Percentiles rank a stretch among this genome's conserved stretches.
Evolutionary conservation across 2,329 filamentous ascomycete genomes (phyloP).

Genomic region (Aspergillus pseudoterreus): DNA sequence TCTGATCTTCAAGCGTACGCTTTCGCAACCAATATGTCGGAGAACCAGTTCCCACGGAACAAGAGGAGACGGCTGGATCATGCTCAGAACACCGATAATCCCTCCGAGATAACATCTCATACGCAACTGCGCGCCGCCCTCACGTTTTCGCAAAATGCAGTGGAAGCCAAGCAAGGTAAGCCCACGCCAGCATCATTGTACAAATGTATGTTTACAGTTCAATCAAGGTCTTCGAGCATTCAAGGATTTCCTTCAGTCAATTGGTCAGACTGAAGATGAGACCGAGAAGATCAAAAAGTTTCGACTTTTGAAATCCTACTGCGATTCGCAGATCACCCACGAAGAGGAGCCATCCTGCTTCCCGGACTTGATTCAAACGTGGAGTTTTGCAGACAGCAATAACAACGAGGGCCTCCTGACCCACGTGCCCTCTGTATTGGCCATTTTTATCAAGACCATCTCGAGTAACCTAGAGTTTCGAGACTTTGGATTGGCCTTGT

Average conservation of each 20-base stretch:
- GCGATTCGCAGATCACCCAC: slow-evolving; percentile 52
- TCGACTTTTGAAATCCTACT: slow-evolving; percentile 44
- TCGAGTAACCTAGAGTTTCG: slow-evolving; percentile 71
- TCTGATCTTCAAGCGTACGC: slow-evolving; percentile 11
- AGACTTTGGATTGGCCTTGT: slow-evolving; percentile 71
- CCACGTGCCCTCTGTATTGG: slow-evolving; percentile 73
- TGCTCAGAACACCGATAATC: slow-evolving; percentile 12
- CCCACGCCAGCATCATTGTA: slow-evolving; percentile 17
- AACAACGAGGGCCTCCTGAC: slow-evolving; percentile 80
- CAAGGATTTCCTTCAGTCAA: slow-evolving; percentile 42
- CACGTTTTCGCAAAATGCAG: slow-evolving; percentile 65
- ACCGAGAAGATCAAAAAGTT: slow-evolving; percentile 37
- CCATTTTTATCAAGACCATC: slow-evolving; percentile 74
- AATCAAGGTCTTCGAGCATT: slow-evolving; percentile 41
- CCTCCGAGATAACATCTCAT: slow-evolving; percentile 42
- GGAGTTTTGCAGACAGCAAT: slow-evolving; percentile 75
- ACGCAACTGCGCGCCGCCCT: slow-evolving; percentile 67
- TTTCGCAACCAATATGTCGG: slow-evolving; percentile 28
- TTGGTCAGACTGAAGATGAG: slow-evolving; percentile 33
- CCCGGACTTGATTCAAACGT: slow-evolving; percentile 78
- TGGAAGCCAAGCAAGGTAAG: slow-evolving; percentile 60
- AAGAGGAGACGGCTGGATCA: slow-evolving; percentile 41
- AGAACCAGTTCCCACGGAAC: slow-evolving; percentile 28
- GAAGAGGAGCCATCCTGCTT: slow-evolving; percentile 63
- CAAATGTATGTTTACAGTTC: background rate